Percentiles rank a stretch among this genome's conserved stretches.
These are phyloP conservation scores for Colletotrichum lupini DNA, from an alignment of 2,329 filamentous ascomycete genomes.

Conservation along the genomic window DNA sequence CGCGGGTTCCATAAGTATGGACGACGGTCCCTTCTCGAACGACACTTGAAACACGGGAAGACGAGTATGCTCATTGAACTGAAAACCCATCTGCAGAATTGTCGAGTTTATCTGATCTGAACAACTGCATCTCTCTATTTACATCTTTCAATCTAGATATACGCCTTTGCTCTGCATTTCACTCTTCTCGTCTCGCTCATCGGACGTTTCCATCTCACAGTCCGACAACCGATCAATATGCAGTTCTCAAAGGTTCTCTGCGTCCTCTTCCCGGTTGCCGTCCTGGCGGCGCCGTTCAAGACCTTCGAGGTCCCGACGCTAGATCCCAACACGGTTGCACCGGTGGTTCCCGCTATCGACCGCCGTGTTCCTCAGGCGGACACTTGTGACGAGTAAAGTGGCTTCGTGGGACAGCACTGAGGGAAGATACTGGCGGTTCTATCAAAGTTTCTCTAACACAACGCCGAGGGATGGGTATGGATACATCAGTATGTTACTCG, in stretches of 20 bases:
- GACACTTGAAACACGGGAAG: constrained; percentile 22
- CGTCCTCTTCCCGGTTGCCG: constrained; percentile 37
- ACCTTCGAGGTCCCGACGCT: constrained; percentile 33
- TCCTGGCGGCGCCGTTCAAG: constrained; percentile 37
- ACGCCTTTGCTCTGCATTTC: neutral
- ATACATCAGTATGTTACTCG: neutral
- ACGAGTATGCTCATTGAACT: neutral
- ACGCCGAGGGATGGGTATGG: no score
- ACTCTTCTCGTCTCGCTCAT: neutral
- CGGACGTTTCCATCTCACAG: neutral
- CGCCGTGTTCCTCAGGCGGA: constrained; percentile 27
- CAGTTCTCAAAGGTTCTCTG: constrained; percentile 38
- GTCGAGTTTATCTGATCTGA: constrained; percentile 14
- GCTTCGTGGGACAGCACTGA: neutral
- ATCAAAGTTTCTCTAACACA: neutral
- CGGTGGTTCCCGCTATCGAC: constrained; percentile 26
- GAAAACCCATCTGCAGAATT: neutral
- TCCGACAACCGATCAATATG: constrained; percentile 36
- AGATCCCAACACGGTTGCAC: constrained; percentile 27
- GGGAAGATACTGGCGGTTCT: neutral
- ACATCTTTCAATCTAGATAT: neutral
- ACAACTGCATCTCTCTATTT: neutral
- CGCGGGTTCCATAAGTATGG: constrained; percentile 30
- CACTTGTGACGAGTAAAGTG: constrained; percentile 20
- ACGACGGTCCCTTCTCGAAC: neutral